Evolutionary conservation across 768 basidiomycete genomes (phyloP), one percentile per base, ranked within the genome.

Genomic region (Tremella mesenterica): DNA sequence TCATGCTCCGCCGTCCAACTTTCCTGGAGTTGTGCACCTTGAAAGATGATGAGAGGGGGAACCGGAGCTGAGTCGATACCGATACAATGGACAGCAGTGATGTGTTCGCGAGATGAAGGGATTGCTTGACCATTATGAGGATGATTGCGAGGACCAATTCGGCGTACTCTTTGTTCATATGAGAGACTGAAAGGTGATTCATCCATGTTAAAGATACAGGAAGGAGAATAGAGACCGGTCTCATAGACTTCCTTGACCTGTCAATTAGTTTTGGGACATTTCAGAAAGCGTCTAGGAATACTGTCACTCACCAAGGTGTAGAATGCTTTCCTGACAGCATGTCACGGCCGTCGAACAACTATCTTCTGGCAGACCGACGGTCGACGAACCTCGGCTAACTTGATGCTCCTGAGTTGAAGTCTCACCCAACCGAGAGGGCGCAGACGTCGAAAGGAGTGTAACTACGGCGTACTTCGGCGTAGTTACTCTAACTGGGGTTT

Each of bases 161-260:
- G 18, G 16, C 52, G 45, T 13, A 26, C n/a, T 4, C 23, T 30
- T 5, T 46, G 46, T 2, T 5, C 31, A 29, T 28, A 25, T 1
- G 36, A 48, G 21, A 53, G 56, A 27, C 27, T 44, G 51, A 57
- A 57, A 16, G 38, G 38, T n/a, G 51, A 27, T 34, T 57, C 52
- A 44, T 57, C 56, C 56, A 57, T 57, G 45, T 53, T 57, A 47
- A 47, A 57, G 25, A 57, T 48, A 28, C 30, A 18, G 39, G 26
- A 18, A n/a, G 56, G 36, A 1, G 26, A 10, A 27, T 57, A 53
- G 23, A 49, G 46, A n/a, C 38, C 28, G 6, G 44, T 39, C n/a
- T 30, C 45, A 26, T 25, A 30, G n/a, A 52, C 44, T n/a, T 29
- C n/a, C 21, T 44, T 47, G 21, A 53, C 49, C 56, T 53, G 29